Evolutionary conservation across 257 asterid species (phyloP).

Genomic region (Primulina tabacum): DNA sequence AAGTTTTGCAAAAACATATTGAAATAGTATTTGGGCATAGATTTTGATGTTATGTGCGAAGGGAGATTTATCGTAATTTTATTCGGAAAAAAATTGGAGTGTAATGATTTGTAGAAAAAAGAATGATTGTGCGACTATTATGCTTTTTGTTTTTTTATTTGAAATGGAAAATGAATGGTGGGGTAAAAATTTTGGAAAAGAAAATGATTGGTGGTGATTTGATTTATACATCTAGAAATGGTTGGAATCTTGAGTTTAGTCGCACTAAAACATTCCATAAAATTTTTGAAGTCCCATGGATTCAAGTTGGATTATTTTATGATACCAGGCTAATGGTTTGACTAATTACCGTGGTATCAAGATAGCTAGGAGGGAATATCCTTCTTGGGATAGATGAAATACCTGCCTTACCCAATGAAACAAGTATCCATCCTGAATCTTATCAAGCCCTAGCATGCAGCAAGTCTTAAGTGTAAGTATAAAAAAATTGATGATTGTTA

Average conservation of each 20-base stretch:
- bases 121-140: too few species aligned
- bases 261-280: not conserved
- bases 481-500: too few species aligned
- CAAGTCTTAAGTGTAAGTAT: not conserved
- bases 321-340: not conserved
- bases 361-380: slow-evolving; percentile 4
- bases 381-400: too few species aligned
- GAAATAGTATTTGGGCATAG: not conserved
- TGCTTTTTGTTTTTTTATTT: not conserved
- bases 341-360: not conserved
- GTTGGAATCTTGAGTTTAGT: not conserved
- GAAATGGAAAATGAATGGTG: not conserved
- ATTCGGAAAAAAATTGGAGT: not conserved
- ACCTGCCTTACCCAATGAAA: not conserved
- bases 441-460: not conserved
- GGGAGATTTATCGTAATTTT: not conserved
- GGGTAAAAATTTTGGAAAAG: not conserved
- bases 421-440: not conserved
- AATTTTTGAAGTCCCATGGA: not conserved
- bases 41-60: not conserved
- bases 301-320: not conserved
- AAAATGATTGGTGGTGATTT: not conserved
- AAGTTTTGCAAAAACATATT: not conserved
- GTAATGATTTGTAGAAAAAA: not conserved
- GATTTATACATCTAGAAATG: not conserved